Percentiles rank a stretch among this genome's conserved stretches.
These are phyloP conservation scores for Petunia secreta DNA, from an alignment of 257 asterid species.

Conservation along the genomic window DNA sequence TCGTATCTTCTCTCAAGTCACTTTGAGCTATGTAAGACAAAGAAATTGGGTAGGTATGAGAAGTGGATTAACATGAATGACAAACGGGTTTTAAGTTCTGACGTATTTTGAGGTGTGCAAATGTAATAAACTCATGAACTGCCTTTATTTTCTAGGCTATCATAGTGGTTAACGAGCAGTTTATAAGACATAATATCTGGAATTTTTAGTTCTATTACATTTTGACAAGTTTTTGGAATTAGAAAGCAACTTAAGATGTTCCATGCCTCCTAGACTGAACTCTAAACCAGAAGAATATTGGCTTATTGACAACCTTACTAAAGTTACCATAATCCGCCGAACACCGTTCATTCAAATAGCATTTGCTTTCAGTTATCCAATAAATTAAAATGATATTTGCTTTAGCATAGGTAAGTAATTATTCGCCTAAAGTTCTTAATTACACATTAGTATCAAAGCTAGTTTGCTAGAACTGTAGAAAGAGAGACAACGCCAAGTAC, in stretches of 20 bases:
- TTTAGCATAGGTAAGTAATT: too few species aligned
- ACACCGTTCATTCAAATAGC: background rate
- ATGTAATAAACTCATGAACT: background rate
- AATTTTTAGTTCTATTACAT: background rate
- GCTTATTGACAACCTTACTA: background rate
- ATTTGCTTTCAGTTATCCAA: background rate
- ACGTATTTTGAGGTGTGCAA: background rate
- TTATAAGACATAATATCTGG: background rate
- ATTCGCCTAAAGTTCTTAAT: too few species aligned
- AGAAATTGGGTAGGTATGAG: background rate
- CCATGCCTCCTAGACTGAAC: background rate
- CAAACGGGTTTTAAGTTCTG: background rate
- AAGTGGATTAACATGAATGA: background rate
- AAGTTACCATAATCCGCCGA: background rate
- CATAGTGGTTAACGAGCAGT: background rate
- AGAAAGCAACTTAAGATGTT: background rate
- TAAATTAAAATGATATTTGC: too few species aligned
- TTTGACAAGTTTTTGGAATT: background rate
- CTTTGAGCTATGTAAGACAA: background rate
- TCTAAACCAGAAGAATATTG: background rate
- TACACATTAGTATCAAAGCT: too few species aligned
- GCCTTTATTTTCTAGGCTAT: background rate
- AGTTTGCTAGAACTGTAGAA: too few species aligned
- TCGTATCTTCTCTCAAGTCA: background rate
- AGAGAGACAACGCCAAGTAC: too few species aligned